phyloP scores from a whole-genome alignment of 495 filamentous ascomycete genomes.

The Bryoglossum gracile region DNA sequence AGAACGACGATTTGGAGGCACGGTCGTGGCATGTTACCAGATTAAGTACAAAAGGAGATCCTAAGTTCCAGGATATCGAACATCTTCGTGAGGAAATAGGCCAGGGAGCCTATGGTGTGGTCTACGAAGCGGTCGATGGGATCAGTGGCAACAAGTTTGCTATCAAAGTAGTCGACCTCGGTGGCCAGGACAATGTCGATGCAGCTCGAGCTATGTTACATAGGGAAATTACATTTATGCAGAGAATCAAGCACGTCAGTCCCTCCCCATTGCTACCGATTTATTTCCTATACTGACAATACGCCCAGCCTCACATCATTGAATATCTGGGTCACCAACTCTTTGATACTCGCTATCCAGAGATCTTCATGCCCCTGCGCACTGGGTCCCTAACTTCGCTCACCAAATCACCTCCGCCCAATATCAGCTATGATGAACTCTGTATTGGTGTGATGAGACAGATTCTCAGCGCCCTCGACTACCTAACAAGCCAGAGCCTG shows the following conservation, averaged over 20 bases:
- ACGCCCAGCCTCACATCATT: not conserved
- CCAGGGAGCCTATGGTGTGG: slow-evolving; percentile 27
- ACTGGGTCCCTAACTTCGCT: not conserved
- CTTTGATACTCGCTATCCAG: not conserved
- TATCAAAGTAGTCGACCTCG: slow-evolving; percentile 30
- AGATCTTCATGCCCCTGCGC: not conserved
- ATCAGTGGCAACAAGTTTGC: slow-evolving; percentile 25
- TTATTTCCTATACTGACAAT: not conserved
- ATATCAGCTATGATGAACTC: not conserved
- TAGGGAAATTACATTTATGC: slow-evolving; percentile 23
- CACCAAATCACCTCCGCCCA: not conserved
- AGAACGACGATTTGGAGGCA: slow-evolving; percentile 27
- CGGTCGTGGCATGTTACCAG: slow-evolving; percentile 25
- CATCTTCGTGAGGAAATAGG: slow-evolving; percentile 26
- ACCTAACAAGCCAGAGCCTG: not conserved
- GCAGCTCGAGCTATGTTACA: slow-evolving; percentile 27
- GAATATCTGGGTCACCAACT: not conserved
- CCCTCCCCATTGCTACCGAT: not conserved
- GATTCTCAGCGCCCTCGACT: not conserved
- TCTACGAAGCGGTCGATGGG: slow-evolving; percentile 25
- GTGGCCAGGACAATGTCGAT: slow-evolving; percentile 18
- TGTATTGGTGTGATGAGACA: not conserved
- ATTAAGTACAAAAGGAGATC: slow-evolving; percentile 18
- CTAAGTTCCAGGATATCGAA: slow-evolving; percentile 19
- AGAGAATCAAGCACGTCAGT: slow-evolving; percentile 25